phyloP scores from a whole-genome alignment of 345 rosid species.

The Combretum micranthum region DNA sequence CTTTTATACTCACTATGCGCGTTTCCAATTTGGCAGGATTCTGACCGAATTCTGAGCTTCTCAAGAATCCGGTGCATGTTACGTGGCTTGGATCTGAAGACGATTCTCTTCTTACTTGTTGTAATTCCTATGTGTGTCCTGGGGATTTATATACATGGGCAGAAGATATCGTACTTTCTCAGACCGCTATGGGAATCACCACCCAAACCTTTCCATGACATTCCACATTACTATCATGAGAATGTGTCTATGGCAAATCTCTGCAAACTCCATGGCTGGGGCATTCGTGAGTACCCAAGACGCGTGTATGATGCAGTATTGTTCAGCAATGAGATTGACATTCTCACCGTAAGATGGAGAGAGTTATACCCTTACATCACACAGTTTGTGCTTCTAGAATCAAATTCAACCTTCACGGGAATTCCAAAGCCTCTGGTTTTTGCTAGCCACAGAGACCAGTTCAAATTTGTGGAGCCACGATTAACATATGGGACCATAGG shows the following conservation, averaged over 20 bases:
- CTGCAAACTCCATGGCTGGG: constrained; percentile 88
- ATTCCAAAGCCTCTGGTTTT: constrained; percentile 53
- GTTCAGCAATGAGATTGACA: constrained; percentile 74
- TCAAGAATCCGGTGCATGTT: constrained; percentile 86
- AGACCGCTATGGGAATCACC: constrained; percentile 88
- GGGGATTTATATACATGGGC: constrained; percentile 61
- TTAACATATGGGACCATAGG: constrained; percentile 68
- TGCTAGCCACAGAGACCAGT: constrained; percentile 45
- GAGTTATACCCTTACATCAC: constrained; percentile 73
- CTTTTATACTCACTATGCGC: background rate
- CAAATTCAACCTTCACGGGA: constrained; percentile 79
- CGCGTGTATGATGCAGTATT: constrained; percentile 80
- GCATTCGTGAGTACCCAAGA: constrained; percentile 72
- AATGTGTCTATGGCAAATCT: constrained; percentile 71
- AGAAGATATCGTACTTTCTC: constrained; percentile 73
- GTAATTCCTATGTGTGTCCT: constrained; percentile 66
- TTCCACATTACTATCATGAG: constrained; percentile 77
- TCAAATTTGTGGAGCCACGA: constrained; percentile 65
- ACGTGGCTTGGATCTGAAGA: constrained; percentile 81
- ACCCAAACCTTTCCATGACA: constrained; percentile 66
- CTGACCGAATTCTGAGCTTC: constrained; percentile 67
- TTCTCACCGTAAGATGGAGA: constrained; percentile 68
- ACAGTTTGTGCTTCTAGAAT: constrained; percentile 76
- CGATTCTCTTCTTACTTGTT: constrained; percentile 52
- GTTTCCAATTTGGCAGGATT: constrained; percentile 48